Percentiles rank a stretch among this genome's conserved stretches.
Evolutionary conservation across 148 eudicot genomes (phyloP).

Genomic region (Cornus kousa): DNA sequence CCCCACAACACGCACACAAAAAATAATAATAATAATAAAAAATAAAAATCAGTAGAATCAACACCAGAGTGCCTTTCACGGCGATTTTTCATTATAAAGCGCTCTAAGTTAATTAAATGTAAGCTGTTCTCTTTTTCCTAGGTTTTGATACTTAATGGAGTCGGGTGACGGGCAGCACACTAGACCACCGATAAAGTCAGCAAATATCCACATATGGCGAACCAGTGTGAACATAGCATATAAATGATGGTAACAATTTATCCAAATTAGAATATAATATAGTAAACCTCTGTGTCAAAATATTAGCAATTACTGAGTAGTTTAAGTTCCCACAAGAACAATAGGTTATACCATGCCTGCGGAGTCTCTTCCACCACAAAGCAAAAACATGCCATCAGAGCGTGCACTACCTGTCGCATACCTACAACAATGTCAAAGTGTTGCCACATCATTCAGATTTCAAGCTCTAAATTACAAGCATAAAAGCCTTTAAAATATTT

Average conservation of each 20-base stretch:
- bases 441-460: background rate
- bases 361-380: conserved; percentile 95
- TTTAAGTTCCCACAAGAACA: conserved; percentile 13
- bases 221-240: background rate
- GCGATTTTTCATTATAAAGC: too few relatives aligned
- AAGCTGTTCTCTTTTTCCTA: too few relatives aligned
- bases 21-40: too few relatives aligned
- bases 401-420: conserved; percentile 99
- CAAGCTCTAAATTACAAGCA: background rate
- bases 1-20: too few relatives aligned
- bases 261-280: background rate
- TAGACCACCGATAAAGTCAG: background rate
- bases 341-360: conserved; percentile 69
- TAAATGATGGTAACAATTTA: background rate
- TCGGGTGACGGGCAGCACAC: background rate
- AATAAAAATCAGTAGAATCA: too few relatives aligned
- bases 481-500: too few relatives aligned
- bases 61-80: too few relatives aligned
- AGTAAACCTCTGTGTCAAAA: background rate
- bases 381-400: conserved; percentile 97
- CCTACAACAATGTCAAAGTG: conserved; percentile 37
- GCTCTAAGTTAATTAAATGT: too few relatives aligned
- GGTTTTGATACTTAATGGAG: background rate
- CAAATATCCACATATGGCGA: background rate
- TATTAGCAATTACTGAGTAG: background rate